Evolutionary conservation across 441 rosid genomes (phyloP), one percentile per base, ranked within the genome.

Genomic region (Adansonia madagascariensis): DNA sequence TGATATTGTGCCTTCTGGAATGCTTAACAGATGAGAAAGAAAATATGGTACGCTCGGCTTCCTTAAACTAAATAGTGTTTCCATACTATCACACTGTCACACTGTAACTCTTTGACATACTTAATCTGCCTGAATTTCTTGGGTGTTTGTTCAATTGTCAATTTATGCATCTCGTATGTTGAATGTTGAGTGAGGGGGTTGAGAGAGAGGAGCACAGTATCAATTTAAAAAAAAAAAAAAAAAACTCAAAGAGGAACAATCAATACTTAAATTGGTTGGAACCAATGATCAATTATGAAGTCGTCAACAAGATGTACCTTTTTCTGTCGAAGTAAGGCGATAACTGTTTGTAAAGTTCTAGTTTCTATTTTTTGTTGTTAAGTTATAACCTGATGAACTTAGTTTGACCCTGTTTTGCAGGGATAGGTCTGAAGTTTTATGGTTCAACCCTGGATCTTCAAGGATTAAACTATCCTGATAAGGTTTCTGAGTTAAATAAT

Each of bases 1-100:
- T 31, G 98, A 94, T 76, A 88, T 94, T 57, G 97, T 92, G 75
- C 97, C 92, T 74, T 86, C 89, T 20, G 89, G 87, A 73, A 88
- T 87, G 87, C 89, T 86, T 12, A 81, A 80, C 75, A 74, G 85
- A 84, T 89, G 85, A 89, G 78, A 76, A 76, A 31, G 60, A 69
- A 47, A 53, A 4, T 43, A 60, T 57, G 86, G 86, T 88, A 75
- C 43, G 64, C 18, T 24, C 76, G 35, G 18, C 76, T 24, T 24
- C 24, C 24, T 52, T 44, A 50, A 24, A 62, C 46, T 66, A 22
- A 46, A 61, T 27, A 5, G 41, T 41, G 31, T 18, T 43, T 43
- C 44, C 20, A 6, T 22, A 47, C 18, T 47, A 10, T 20, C 11
- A 22, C 41, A 7, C 49, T 68, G 73, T 35, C 57, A 47, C 47